Base-by-base conservation (phyloP, 202 grass and related monocot species). In the Brachypodium distachyon region DNA sequence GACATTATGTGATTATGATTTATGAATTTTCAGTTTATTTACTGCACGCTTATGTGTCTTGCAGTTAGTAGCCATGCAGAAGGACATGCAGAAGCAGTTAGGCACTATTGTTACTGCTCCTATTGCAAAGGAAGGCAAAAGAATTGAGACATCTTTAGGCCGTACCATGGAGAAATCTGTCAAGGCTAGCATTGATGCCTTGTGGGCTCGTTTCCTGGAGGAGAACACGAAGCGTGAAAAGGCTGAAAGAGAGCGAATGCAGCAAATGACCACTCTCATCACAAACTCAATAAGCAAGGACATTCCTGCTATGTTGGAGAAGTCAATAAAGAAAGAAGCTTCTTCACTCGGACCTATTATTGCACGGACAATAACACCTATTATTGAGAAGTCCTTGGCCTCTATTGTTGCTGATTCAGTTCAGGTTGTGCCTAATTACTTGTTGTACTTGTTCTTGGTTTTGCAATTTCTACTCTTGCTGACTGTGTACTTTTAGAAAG, bases 81-180 rank as follows among this genome's bases (percentile, higher is more conserved):
- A 90, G 81, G 96, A 96, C 48, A 53, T 92, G 89, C 92, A 90
- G 78, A 99, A 96, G 52, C 92, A 99, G 84, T 68, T 99, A 74
- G 79, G 74, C 77, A 58, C 82, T 61, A 67, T 90, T 16, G 78
- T 92, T 53, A 66, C 46, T 76, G 54, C 72, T 60, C 81, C 89
- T 72, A 64, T 99, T 50, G 81, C 90, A 17, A 99, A 93, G 78
- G 96, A 99, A 96, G 85, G 91, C 61, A 99, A 96, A 80, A 92
- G 79, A 85, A 50, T 99, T 3, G 96, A 99, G 63, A 63, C 87
- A 64, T 80, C 90, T 12, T 67, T 99, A 72, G 85, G 89, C 42
- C 89, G 92, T 66, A 83, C 56, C 66, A 89, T 99, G 87, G 96
- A 99, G 67, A 99, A 99, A 77, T 81, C 85, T 29, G 43, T 96